Evolutionary conservation across 2,329 filamentous ascomycete species (phyloP), one percentile per base, ranked within the genome.

Genomic region (Metarhizium humberi): DNA sequence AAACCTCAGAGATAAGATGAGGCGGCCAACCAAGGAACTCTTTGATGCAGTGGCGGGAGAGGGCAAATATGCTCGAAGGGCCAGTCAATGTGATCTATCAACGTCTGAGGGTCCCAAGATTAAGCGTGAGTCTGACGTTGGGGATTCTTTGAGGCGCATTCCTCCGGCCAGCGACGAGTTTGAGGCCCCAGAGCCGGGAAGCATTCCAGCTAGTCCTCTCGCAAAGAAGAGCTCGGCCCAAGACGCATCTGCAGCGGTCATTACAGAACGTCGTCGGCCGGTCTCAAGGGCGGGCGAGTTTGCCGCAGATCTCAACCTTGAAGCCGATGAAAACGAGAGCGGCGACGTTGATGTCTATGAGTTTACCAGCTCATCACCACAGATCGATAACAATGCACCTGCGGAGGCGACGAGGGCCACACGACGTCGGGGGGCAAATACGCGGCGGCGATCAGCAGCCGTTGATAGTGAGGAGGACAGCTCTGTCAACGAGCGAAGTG

Each of bases 1-100:
- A 1, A 92, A 88, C 63, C 75, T 94, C 46, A 80, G 87, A 58
- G 87, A 86, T 65, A 94, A 94, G 72, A 92, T 94, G 88, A 81
- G 89, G 56, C 80, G 89, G 57, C 88, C 89, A 25, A 88, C 86
- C 1, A 89, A 89, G 65, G 83, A 89, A 60, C 71, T 92, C 10
- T 81, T 86, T 40, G 87, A 91, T 67, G 88, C 88, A 1, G 88
- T 92, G 14, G 71, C 79, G 11, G 83, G 80, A n/a, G 80, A 86
- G 61, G 79, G 78, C 36, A 84, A 78, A 64, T 74, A 77, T 56
- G 56, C 76, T 60, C 66, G 74, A 51, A 69, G 73, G 54, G 71
- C 68, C 29, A 78, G 74, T 58, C 71, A 63, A 48, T 63, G 56
- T 45, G 69, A 70, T 13, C 60, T 62, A 32, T 18, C 55, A 38